These are phyloP conservation scores for Cyberlindnera galapagoensis DNA, from an alignment of 805 yeast species.

Conservation along the genomic window DNA sequence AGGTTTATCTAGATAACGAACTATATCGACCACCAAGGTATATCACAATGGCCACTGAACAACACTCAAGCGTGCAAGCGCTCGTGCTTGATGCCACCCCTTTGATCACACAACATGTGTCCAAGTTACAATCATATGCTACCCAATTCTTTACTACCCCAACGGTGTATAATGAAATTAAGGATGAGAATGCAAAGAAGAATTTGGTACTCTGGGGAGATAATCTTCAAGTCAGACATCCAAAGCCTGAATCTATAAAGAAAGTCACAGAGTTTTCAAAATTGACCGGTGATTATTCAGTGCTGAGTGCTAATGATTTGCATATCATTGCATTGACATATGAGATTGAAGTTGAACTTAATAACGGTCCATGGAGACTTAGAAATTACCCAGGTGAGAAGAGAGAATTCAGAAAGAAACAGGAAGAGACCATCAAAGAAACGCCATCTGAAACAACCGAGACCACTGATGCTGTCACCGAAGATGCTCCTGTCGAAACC, in stretches of 20 bases:
- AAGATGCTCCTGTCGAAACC: conserved; percentile 3
- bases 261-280: conserved; percentile 72
- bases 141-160: conserved; percentile 80
- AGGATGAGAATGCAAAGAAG: conserved; percentile 76
- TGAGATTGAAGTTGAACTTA: conserved; percentile 71
- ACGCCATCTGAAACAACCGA: conserved; percentile 5
- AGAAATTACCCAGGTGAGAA: conserved; percentile 68
- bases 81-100: conserved; percentile 95
- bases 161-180: conserved; percentile 80
- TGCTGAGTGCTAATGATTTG: conserved; percentile 83
- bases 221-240: conserved; percentile 64
- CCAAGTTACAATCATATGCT: conserved; percentile 67
- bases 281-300: conserved; percentile 86
- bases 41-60: too few species aligned
- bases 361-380: conserved; percentile 63
- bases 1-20: too few species aligned
- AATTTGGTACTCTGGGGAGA: conserved; percentile 82
- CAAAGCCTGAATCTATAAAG: conserved; percentile 55
- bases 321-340: conserved; percentile 89
- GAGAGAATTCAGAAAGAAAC: conserved; percentile 15
- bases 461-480: conserved; percentile 1
- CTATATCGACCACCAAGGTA: too few species aligned
- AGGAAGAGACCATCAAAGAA: conserved; percentile 6
- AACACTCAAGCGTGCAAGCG: conserved; percentile 20
- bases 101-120: conserved; percentile 75